These are phyloP conservation scores for Sphagnum contortum DNA, from an alignment of 225 moss, liverwort and hornwort species.

Conservation along the genomic window DNA sequence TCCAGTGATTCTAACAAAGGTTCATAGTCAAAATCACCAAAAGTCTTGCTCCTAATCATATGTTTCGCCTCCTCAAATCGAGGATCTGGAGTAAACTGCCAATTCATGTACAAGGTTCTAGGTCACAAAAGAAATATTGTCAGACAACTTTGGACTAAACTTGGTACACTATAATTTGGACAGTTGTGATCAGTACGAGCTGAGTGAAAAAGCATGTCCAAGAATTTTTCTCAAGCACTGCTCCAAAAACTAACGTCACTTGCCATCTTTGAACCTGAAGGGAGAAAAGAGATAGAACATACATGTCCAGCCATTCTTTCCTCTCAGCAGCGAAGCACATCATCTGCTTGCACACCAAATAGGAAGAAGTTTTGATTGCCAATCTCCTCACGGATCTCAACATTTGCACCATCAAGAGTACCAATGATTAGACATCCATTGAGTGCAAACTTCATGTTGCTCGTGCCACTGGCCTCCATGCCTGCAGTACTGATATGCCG, in stretches of 20 bases:
- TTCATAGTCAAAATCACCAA: slow-evolving; percentile 29
- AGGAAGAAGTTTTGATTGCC: slow-evolving; percentile 66
- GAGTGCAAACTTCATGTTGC: slow-evolving; percentile 81
- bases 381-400: slow-evolving; percentile 59
- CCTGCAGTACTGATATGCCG: slow-evolving; percentile 78
- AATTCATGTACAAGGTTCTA: no score
- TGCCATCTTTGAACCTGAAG: slow-evolving; percentile 3
- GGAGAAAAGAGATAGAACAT: slow-evolving; percentile 17
- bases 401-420: slow-evolving; percentile 72
- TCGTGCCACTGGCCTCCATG: slow-evolving; percentile 85
- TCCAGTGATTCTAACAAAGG: slow-evolving; percentile 34
- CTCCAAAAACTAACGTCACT: neutral
- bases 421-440: slow-evolving; percentile 75
- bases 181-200: no score
- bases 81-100: slow-evolving; percentile 34
- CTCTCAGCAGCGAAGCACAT: slow-evolving; percentile 38
- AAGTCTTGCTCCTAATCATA: slow-evolving; percentile 22
- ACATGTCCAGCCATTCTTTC: slow-evolving; percentile 32
- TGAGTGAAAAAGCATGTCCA: neutral
- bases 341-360: slow-evolving; percentile 54
- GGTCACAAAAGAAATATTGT: no score
- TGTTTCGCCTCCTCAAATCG: slow-evolving; percentile 33
- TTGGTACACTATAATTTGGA: no score
- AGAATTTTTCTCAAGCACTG: neutral
- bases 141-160: no score